A percentile compares a stretch with the other conserved stretches of the same genome.
Conservation (phyloP, 2,329 filamentous ascomycete species). For the Colletotrichum cordylinicola region DNA sequence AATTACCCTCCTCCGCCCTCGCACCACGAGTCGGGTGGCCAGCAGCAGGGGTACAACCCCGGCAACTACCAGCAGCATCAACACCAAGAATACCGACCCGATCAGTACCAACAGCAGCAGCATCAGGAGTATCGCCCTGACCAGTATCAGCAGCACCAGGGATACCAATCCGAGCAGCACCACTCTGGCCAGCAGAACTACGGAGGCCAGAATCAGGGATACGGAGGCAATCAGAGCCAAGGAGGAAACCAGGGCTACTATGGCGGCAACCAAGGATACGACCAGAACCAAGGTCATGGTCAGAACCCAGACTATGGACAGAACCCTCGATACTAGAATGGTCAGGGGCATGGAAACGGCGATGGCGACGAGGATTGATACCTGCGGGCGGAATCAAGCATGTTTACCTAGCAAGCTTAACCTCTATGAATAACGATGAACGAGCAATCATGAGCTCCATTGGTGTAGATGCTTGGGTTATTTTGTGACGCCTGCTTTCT, state of each 20-base stretch:
- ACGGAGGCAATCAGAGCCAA: constrained; percentile 26
- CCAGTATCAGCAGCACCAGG: constrained; percentile 23
- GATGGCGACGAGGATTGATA: background rate
- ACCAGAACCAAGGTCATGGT: background rate
- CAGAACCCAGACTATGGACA: background rate
- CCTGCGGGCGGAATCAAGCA: background rate
- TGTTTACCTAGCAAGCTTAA: background rate
- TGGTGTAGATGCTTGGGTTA: accelerated
- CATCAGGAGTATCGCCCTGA: constrained; percentile 20
- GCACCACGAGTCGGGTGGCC: constrained; percentile 22
- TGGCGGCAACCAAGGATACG: constrained; percentile 8
- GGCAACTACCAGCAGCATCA: constrained; percentile 28
- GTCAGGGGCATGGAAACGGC: accelerated
- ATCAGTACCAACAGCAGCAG: constrained; percentile 26
- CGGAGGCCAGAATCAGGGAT: constrained; percentile 13
- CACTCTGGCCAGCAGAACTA: background rate
- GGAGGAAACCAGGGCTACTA: background rate
- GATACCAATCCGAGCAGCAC: constrained; percentile 20
- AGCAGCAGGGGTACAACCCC: constrained; percentile 31
- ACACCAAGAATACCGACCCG: constrained; percentile 30
- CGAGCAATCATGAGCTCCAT: background rate
- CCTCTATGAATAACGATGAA: constrained; percentile 11
- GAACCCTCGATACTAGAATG: constrained; percentile 29
- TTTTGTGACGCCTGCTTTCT: background rate
- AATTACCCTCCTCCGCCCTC: constrained; percentile 23